Evolutionary conservation across 805 yeast genomes (phyloP).

Genomic region (Cyberlindnera xylosilytica): DNA sequence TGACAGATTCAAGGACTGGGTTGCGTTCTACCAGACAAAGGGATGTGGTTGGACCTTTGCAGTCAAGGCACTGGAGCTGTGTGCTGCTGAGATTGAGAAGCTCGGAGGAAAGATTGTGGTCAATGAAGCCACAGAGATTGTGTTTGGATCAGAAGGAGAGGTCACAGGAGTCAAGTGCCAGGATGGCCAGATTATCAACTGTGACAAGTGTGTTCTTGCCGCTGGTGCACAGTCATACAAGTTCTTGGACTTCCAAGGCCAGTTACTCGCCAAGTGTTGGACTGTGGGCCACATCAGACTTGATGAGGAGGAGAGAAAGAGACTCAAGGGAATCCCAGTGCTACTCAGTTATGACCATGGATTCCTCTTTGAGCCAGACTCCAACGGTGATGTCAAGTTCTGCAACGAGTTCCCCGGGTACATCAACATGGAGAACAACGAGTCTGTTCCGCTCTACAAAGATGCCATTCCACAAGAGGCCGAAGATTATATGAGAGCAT

Average conservation of each 20-base stretch:
- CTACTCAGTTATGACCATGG: conserved; percentile 37
- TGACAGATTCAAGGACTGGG: conserved; percentile 27
- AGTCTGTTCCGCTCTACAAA: conserved; percentile 32
- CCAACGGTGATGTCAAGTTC: conserved; percentile 33
- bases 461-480: conserved; percentile 33
- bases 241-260: conserved; percentile 34
- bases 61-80: conserved; percentile 29
- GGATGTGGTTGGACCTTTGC: conserved; percentile 40
- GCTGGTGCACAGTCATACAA: conserved; percentile 39
- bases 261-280: conserved; percentile 38
- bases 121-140: conserved; percentile 15
- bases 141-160: conserved; percentile 24
- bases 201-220: conserved; percentile 31
- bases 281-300: conserved; percentile 40
- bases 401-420: conserved; percentile 41
- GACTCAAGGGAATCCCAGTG: conserved; percentile 34
- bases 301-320: conserved; percentile 31
- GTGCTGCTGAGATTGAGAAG: conserved; percentile 27
- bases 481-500: conserved; percentile 30
- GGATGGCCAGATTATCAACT: conserved; percentile 27
- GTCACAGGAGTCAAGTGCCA: conserved; percentile 29
- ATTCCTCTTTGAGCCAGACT: conserved; percentile 41
- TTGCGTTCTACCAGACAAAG: conserved; percentile 30
- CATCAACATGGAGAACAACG: conserved; percentile 22
- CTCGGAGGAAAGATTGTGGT: conserved; percentile 32